phyloP scores from a whole-genome alignment of 2,329 filamentous ascomycete species.

The Colletotrichum sp. region DNA sequence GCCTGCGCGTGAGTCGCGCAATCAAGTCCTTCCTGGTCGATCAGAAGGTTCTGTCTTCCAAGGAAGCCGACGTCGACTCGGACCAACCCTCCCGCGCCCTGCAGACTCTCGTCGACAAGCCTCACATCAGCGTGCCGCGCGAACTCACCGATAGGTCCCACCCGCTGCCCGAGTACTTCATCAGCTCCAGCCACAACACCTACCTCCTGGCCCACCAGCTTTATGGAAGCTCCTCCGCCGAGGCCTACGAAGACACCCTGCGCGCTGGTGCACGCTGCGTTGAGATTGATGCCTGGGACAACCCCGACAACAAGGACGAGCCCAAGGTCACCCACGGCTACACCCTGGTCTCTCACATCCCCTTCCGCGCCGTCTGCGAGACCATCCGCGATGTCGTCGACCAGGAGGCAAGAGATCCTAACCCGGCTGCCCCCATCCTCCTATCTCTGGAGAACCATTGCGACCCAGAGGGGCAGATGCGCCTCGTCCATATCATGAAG shows the following conservation, averaged over 20 bases:
- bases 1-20: slow-evolving; percentile 64
- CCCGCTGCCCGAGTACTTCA: slow-evolving; percentile 72
- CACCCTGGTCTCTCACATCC: slow-evolving; percentile 69
- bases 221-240: slow-evolving; percentile 65
- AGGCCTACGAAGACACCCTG: slow-evolving; percentile 68
- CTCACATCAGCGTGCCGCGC: slow-evolving; percentile 62
- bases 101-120: slow-evolving; percentile 56
- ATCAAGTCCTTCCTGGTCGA: slow-evolving; percentile 60
- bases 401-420: slow-evolving; percentile 53
- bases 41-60: slow-evolving; percentile 53
- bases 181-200: slow-evolving; percentile 77
- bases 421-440: slow-evolving; percentile 61
- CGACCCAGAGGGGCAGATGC: slow-evolving; percentile 59
- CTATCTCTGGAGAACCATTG: slow-evolving; percentile 75
- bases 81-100: slow-evolving; percentile 52
- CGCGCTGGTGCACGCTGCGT: slow-evolving; percentile 71
- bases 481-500: slow-evolving; percentile 69
- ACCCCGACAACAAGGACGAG: slow-evolving; percentile 63
- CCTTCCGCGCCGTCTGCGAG: slow-evolving; percentile 70
- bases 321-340: slow-evolving; percentile 76
- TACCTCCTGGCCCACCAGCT: slow-evolving; percentile 75
- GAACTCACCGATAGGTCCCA: slow-evolving; percentile 61
- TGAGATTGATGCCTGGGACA: slow-evolving; percentile 77
- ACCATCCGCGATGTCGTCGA: slow-evolving; percentile 68
- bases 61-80: slow-evolving; percentile 47